These are phyloP conservation scores for Sphaceloma murrayae DNA, from an alignment of 2,329 filamentous ascomycete genomes.

Conservation along the genomic window DNA sequence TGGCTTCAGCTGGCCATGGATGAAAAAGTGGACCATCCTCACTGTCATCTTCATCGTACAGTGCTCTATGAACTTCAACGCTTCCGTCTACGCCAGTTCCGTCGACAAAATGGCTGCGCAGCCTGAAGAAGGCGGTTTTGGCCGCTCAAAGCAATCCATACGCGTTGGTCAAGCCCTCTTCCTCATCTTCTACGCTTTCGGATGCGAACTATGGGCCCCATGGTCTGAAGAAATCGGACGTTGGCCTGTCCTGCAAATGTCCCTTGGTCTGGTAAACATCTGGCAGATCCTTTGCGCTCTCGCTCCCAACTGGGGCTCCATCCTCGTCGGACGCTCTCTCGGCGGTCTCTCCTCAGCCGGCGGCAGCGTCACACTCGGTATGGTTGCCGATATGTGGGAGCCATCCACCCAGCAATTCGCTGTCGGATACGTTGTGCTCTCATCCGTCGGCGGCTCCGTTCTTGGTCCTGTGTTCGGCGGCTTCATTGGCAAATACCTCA, in stretches of 20 bases:
- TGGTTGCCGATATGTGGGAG: constrained; percentile 53
- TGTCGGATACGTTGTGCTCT: constrained; percentile 46
- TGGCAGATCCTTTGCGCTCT: constrained; percentile 38
- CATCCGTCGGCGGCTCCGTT: constrained; percentile 27
- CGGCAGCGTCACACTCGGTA: constrained; percentile 52
- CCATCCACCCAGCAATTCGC: constrained; percentile 48
- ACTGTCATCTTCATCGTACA: constrained; percentile 44
- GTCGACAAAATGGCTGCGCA: constrained; percentile 34
- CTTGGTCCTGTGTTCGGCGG: constrained; percentile 28
- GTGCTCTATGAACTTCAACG: constrained; percentile 47
- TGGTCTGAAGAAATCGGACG: constrained; percentile 44
- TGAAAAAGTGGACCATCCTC: constrained; percentile 45
- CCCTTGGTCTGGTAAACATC: constrained; percentile 40
- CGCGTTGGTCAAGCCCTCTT: constrained; percentile 37
- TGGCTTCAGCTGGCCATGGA: constrained; percentile 39
- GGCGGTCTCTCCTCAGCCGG: constrained; percentile 51
- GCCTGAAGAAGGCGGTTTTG: constrained; percentile 29
- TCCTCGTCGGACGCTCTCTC: constrained; percentile 34
- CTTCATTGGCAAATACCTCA: constrained; percentile 36
- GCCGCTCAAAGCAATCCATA: constrained; percentile 33
- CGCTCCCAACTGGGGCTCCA: constrained; percentile 32
- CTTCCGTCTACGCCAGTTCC: constrained; percentile 46
- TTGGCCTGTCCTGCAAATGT: constrained; percentile 38
- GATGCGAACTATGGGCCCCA: constrained; percentile 40
- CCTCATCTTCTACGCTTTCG: constrained; percentile 40